Evolutionary conservation across 1,139 yeast species (phyloP).

Genomic region (Debaryomycetaceae sp.): DNA sequence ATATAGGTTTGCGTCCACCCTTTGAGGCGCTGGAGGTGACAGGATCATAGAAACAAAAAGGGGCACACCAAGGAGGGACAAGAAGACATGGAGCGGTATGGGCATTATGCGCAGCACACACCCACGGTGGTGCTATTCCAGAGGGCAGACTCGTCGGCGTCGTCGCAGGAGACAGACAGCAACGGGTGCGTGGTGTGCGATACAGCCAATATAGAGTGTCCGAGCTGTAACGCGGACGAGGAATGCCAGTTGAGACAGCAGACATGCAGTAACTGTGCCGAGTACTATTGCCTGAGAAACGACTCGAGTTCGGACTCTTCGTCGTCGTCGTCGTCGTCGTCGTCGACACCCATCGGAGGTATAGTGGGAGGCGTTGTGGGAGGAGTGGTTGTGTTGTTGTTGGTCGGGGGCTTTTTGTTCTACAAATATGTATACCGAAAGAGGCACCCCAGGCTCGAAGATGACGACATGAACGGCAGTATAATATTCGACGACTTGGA

Average conservation of each 20-base stretch:
- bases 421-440: conserved; percentile 30
- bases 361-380: conserved; percentile 66
- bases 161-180: conserved; percentile 8
- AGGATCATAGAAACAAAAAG: too few relatives aligned
- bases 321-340: conserved; percentile 8
- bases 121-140: conserved; percentile 1
- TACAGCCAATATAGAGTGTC: conserved; percentile 39
- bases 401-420: conserved; percentile 30
- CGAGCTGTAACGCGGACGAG: conserved; percentile 50
- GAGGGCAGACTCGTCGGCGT: conserved; percentile 2
- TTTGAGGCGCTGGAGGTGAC: too few relatives aligned
- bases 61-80: too few relatives aligned
- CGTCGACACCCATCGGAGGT: conserved; percentile 32
- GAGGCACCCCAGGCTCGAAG: conserved; percentile 23
- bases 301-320: conserved; percentile 11
- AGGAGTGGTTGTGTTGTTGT: conserved; percentile 45
- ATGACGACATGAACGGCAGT: conserved; percentile 20
- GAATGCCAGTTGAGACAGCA: conserved; percentile 50
- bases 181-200: conserved; percentile 53
- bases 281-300: conserved; percentile 41
- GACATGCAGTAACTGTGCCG: conserved; percentile 57
- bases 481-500: conserved; percentile 13
- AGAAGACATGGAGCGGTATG: too few relatives aligned
- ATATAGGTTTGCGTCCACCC: background rate
- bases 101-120: background rate